Percentiles rank a stretch among this genome's conserved stretches.
phyloP scores from a whole-genome alignment of 2,329 filamentous ascomycete species.

The Graphilbum fragrans region DNA sequence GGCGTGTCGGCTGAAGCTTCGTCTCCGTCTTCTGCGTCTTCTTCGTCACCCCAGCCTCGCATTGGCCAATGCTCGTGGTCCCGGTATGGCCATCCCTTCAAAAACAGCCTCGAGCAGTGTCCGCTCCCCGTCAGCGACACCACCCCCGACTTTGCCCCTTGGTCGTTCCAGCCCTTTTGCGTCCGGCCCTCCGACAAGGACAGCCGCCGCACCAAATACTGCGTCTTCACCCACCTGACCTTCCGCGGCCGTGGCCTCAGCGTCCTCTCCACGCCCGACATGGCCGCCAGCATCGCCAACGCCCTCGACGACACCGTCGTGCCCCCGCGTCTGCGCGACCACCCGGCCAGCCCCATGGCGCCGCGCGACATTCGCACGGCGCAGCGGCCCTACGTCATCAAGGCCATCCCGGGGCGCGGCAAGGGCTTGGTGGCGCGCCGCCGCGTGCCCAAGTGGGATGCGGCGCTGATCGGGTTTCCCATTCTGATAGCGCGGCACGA shows the following conservation, averaged over 20 bases:
- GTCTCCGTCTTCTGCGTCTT: not conserved
- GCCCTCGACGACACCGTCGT: slow-evolving; percentile 13
- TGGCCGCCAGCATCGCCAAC: slow-evolving; percentile 11
- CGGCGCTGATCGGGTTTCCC: slow-evolving; percentile 13
- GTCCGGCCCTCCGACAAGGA: slow-evolving; percentile 6
- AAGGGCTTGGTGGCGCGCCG: slow-evolving; percentile 13
- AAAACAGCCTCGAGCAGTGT: slow-evolving; percentile 1
- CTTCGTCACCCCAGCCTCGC: not conserved
- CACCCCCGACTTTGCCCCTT: slow-evolving; percentile 5
- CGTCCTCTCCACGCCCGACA: slow-evolving; percentile 14
- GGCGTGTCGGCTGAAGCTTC: not conserved
- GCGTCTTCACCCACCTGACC: slow-evolving; percentile 12
- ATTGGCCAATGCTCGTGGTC: slow-evolving; percentile 5
- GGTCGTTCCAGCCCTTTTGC: slow-evolving; percentile 12
- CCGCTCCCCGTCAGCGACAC: slow-evolving; percentile 3
- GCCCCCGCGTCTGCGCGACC: slow-evolving; percentile 2
- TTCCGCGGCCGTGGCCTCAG: slow-evolving; percentile 14
- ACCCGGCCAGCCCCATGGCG: slow-evolving; percentile 8
- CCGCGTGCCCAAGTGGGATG: slow-evolving; percentile 9
- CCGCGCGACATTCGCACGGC: not conserved
- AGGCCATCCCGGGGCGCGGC: slow-evolving; percentile 12
- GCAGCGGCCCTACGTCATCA: slow-evolving; percentile 8
- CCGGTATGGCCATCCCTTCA: slow-evolving; percentile 4
- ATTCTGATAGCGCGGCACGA: slow-evolving; percentile 13
- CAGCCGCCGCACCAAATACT: slow-evolving; percentile 8